These are phyloP conservation scores for Clonostachys byssicola DNA, from an alignment of 2,329 filamentous ascomycete species.

Conservation along the genomic window DNA sequence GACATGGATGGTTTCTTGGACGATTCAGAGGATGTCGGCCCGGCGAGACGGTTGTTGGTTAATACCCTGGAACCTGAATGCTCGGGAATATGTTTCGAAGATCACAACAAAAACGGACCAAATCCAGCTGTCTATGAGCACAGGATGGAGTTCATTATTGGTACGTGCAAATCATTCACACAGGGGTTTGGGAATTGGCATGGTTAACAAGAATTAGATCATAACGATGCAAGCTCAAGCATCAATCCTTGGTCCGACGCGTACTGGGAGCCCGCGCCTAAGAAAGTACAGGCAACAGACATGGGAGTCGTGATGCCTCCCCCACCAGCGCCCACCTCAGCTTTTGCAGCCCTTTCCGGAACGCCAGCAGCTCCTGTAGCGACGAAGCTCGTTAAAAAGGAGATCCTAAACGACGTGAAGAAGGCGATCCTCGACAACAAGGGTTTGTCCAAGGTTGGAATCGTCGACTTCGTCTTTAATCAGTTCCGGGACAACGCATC, in stretches of 20 bases:
- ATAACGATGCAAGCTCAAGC: background rate
- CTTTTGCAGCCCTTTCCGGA: slow-evolving; percentile 25
- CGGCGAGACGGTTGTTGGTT: slow-evolving; percentile 52
- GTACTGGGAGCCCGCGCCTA: slow-evolving; percentile 65
- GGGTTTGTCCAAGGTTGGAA: slow-evolving; percentile 31
- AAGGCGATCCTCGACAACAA: slow-evolving; percentile 33
- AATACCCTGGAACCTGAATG: slow-evolving; percentile 72
- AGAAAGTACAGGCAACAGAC: slow-evolving; percentile 13
- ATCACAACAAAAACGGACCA: slow-evolving; percentile 39
- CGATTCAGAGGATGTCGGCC: slow-evolving; percentile 69
- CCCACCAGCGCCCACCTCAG: slow-evolving; percentile 24
- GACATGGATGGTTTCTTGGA: slow-evolving; percentile 91
- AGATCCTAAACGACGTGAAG: slow-evolving; percentile 34
- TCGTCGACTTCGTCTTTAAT: slow-evolving; percentile 32
- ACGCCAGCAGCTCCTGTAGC: slow-evolving; percentile 3
- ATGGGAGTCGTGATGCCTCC: slow-evolving; percentile 20
- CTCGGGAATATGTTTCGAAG: slow-evolving; percentile 83
- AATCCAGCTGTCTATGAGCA: slow-evolving; percentile 52
- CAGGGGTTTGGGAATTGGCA: background rate
- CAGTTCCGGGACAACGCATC: slow-evolving; percentile 29
- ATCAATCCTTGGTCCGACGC: slow-evolving; percentile 1
- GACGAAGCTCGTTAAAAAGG: slow-evolving; percentile 27
- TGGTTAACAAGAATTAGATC: background rate
- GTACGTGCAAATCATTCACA: slow-evolving; percentile 38
- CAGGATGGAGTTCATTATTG: slow-evolving; percentile 70